Evolutionary conservation across 306 rosid genomes (phyloP).

Genomic region (Prunus davidiana): DNA sequence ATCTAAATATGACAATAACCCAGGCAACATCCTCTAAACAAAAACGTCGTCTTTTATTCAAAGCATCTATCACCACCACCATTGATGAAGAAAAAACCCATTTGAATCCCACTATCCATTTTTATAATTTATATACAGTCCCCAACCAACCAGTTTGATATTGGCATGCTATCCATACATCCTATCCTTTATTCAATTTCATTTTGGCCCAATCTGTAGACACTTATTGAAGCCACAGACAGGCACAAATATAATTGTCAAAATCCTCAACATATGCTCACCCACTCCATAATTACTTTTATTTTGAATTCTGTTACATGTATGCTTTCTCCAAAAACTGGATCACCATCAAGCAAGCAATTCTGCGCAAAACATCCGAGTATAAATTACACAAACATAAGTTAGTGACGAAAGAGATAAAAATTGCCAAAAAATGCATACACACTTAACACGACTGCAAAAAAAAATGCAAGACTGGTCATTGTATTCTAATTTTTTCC

Average conservation of each 20-base stretch:
- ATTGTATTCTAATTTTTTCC: not conserved
- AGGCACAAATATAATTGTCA: conserved; percentile 3
- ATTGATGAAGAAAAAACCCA: not conserved
- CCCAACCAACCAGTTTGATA: not conserved
- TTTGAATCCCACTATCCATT: not conserved
- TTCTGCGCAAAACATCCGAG: not conserved
- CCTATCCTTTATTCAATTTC: conserved; percentile 1
- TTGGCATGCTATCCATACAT: not conserved
- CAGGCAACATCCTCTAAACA: not conserved
- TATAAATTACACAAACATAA: not conserved
- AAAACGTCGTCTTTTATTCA: not conserved
- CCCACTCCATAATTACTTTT: not conserved
- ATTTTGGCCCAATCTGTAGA: not conserved
- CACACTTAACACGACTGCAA: too few species aligned
- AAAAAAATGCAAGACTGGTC: not conserved
- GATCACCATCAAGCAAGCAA: not conserved
- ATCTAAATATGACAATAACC: not conserved
- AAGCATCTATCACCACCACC: not conserved
- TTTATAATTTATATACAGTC: not conserved
- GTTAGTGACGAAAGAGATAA: not conserved
- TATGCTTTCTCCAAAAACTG: not conserved
- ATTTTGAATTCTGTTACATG: conserved; percentile 8
- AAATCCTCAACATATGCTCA: conserved; percentile 10
- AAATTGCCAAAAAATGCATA: not conserved
- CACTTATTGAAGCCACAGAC: not conserved